Percentiles rank a stretch among this genome's conserved stretches.
Evolutionary conservation across 2,329 filamentous ascomycete species (phyloP).

Genomic region (Colletotrichum limetticola): DNA sequence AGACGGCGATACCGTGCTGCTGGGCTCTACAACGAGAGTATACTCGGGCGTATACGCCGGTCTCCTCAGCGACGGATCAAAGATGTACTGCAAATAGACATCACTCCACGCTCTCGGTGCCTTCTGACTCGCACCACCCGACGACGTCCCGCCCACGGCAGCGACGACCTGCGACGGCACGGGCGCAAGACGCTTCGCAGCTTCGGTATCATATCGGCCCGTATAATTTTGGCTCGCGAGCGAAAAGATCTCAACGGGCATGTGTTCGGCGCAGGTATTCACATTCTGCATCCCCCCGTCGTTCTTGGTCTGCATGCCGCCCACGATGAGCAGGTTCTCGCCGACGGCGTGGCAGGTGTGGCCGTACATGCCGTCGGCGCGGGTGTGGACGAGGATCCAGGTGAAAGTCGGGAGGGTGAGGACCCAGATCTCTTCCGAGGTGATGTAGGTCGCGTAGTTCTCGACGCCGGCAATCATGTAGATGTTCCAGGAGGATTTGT

Average conservation of each 20-base stretch:
- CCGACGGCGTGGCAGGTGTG: conserved; percentile 35
- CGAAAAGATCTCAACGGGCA: conserved; percentile 40
- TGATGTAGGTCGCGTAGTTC: conserved; percentile 30
- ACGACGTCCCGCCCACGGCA: conserved; percentile 52
- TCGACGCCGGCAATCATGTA: conserved; percentile 37
- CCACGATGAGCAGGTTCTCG: conserved; percentile 34
- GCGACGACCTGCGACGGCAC: conserved; percentile 58
- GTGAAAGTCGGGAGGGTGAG: conserved; percentile 37
- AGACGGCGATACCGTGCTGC: background rate
- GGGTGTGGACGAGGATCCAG: conserved; percentile 35
- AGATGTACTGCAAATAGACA: conserved; percentile 40
- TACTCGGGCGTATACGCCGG: conserved; percentile 39
- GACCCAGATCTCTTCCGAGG: conserved; percentile 26
- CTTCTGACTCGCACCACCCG: conserved; percentile 46
- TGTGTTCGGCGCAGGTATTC: conserved; percentile 33
- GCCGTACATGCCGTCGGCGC: conserved; percentile 34
- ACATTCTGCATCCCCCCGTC: conserved; percentile 21
- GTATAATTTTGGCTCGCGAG: conserved; percentile 38
- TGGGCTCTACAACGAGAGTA: conserved; percentile 32
- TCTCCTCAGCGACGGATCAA: conserved; percentile 36
- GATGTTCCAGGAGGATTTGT: conserved; percentile 37
- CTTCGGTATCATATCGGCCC: conserved; percentile 42
- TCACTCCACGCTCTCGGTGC: conserved; percentile 38
- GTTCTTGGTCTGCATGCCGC: conserved; percentile 35
- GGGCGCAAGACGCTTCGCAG: conserved; percentile 45